These are phyloP conservation scores for Macrolepiota albuminosa DNA, from an alignment of 768 basidiomycete species.

Conservation along the genomic window DNA sequence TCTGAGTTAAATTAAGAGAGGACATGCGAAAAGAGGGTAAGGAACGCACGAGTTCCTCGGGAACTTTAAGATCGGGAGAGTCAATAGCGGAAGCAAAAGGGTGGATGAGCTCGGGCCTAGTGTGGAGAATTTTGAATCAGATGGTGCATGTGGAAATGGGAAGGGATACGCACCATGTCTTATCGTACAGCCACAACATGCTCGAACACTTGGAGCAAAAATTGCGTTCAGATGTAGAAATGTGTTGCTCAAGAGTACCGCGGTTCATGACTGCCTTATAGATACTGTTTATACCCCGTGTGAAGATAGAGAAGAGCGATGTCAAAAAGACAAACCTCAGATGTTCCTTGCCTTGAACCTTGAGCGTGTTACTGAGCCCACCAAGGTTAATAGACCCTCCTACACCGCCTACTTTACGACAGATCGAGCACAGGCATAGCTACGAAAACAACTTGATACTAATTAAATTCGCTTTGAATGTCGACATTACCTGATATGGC, in stretches of 20 bases:
- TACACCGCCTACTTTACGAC: slow-evolving; percentile 63
- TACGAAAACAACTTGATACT: slow-evolving; percentile 15
- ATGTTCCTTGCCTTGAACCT: slow-evolving; percentile 49
- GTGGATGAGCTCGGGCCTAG: slow-evolving; percentile 60
- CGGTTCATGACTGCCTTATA: slow-evolving; percentile 62
- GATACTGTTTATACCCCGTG: slow-evolving; percentile 27
- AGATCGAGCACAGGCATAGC: slow-evolving; percentile 66
- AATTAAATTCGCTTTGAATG: neutral
- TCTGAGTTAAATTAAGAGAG: slow-evolving; percentile 25
- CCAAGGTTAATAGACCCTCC: slow-evolving; percentile 69
- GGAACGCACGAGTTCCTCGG: slow-evolving; percentile 27
- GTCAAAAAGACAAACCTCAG: slow-evolving; percentile 37
- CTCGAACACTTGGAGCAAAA: slow-evolving; percentile 61
- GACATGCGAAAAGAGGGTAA: neutral
- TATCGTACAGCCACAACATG: slow-evolving; percentile 66
- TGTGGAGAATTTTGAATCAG: neutral
- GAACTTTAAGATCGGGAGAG: slow-evolving; percentile 47
- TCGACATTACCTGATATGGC: slow-evolving; percentile 50
- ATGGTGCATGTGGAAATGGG: neutral
- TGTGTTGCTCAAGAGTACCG: slow-evolving; percentile 42
- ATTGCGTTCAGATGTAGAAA: slow-evolving; percentile 52
- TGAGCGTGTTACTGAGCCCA: slow-evolving; percentile 44
- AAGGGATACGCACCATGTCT: slow-evolving; percentile 37
- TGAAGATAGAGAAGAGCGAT: too few relatives aligned
- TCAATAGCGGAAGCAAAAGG: slow-evolving; percentile 69